These are phyloP conservation scores for Deuterostichococcus epilithicus DNA, from an alignment of 139 green algal species.

Conservation along the genomic window DNA sequence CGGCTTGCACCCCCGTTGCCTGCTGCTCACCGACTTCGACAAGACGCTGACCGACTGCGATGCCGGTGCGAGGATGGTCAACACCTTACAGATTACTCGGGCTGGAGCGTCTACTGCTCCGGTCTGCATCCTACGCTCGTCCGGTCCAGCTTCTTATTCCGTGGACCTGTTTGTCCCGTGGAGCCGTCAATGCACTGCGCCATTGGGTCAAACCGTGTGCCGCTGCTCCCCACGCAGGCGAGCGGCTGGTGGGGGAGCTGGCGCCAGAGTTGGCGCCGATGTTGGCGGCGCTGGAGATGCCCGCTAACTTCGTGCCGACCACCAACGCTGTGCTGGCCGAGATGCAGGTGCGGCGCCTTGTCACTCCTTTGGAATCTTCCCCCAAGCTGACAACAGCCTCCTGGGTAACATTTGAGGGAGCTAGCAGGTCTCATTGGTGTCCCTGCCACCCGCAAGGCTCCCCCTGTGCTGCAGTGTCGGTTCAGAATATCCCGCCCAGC, in stretches of 20 bases:
- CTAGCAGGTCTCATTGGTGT: too few species aligned
- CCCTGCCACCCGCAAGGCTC: too few species aligned
- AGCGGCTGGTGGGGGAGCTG: constrained; percentile 65
- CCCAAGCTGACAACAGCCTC: too few species aligned
- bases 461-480: too few species aligned
- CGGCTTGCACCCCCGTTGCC: background rate
- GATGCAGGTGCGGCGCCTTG: too few species aligned
- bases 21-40: constrained; percentile 81
- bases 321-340: constrained; percentile 75
- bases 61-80: constrained; percentile 19
- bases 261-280: constrained; percentile 79
- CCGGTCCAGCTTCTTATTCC: too few species aligned
- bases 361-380: too few species aligned
- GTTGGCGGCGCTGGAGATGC: constrained; percentile 52
- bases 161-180: background rate
- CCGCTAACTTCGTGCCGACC: constrained; percentile 69
- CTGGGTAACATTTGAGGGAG: too few species aligned
- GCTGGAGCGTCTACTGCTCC: background rate
- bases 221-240: constrained; percentile 14
- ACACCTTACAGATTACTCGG: too few species aligned
- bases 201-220: background rate
- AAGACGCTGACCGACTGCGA: constrained; percentile 71
- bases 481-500: too few species aligned
- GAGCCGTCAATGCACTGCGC: background rate
- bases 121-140: too few species aligned